Base-by-base conservation (phyloP, 768 basidiomycete genomes). In the Kwoniella pini region DNA sequence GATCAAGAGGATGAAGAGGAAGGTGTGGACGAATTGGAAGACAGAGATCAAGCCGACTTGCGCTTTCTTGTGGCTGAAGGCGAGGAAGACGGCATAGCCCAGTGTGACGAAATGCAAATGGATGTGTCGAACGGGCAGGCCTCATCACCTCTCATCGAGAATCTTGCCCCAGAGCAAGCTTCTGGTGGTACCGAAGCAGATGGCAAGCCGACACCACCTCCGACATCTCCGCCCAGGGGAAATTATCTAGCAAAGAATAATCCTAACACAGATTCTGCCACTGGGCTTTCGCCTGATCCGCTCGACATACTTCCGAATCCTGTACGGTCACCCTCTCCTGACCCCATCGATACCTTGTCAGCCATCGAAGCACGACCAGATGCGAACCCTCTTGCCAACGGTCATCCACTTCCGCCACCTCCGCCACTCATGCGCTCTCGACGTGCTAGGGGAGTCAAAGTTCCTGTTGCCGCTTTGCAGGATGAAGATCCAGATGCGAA, bases 401-500 rank as follows among this genome's bases (percentile, higher is more conserved):
- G 26, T 48, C 24, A 33, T 38, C 11, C 38, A 1, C 17, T 48
- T 17, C 52, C 52, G 1, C 36, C n/a, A 27, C 4, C 39, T 3
- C 21, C 19, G 1, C 31, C 58, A 13, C 27, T 53, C 38, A 11
- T 55, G n/a, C 36, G 62, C 3, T 59, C 64, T n/a, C 65, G 70
- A 11, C 65, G 67, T 9, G 54, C 54, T 13, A 60, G 70, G 19
- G 64, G 63, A 24, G 22, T 53, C 24, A 46, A 24, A 17, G 53
- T 58, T 40, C 49, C 62, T 3, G 48, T 60, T 2, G 50, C 65
- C 30, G 42, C 63, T 19, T 52, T 58, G 4, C 44, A 46, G 12
- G 33, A 38, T 5, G 71, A 62, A 7, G 76, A 70, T 56, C 69
- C 69, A 3, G 75, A 71, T 30, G 69, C 68, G 27, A 69, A 68